These are phyloP conservation scores for Anthracocystis walkeri DNA, from an alignment of 1,284 basidiomycete genomes.

Conservation along the genomic window DNA sequence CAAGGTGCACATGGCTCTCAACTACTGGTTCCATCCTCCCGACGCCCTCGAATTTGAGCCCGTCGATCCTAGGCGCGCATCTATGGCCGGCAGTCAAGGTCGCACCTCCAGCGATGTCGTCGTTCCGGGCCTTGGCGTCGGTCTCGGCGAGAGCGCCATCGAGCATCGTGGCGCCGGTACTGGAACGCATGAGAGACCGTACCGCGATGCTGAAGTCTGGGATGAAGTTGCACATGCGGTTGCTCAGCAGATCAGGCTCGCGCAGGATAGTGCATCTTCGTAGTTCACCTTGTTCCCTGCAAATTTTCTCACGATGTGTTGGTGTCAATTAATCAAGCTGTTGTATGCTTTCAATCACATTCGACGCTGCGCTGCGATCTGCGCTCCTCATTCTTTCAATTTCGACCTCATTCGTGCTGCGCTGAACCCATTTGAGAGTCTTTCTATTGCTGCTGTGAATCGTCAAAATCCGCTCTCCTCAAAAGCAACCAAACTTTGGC, in stretches of 20 bases:
- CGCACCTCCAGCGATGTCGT: conserved; percentile 19
- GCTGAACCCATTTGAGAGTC: not conserved
- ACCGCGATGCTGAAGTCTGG: conserved; percentile 65
- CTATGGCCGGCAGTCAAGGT: conserved; percentile 3
- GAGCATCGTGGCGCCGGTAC: conserved; percentile 30
- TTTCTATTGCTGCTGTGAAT: conserved; percentile 2
- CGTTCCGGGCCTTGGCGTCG: conserved; percentile 30
- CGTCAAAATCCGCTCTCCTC: conserved; percentile 47
- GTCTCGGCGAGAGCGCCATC: conserved; percentile 28
- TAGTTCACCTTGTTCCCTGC: not conserved
- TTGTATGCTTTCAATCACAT: no score
- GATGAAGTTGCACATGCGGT: conserved; percentile 50
- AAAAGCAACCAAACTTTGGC: conserved; percentile 46
- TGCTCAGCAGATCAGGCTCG: conserved; percentile 27
- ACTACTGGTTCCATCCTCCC: conserved; percentile 69
- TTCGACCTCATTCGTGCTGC: not conserved
- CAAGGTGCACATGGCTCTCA: conserved; percentile 67
- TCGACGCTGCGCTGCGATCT: no score
- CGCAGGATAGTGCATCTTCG: conserved; percentile 11
- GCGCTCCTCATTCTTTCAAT: no score
- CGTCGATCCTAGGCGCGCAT: conserved; percentile 16
- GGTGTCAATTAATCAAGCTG: not conserved
- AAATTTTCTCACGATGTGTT: not conserved
- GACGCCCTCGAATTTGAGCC: conserved; percentile 51
- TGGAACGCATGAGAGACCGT: conserved; percentile 45